Evolutionary conservation across 495 filamentous ascomycete genomes (phyloP).

Genomic region (Letharia lupina): DNA sequence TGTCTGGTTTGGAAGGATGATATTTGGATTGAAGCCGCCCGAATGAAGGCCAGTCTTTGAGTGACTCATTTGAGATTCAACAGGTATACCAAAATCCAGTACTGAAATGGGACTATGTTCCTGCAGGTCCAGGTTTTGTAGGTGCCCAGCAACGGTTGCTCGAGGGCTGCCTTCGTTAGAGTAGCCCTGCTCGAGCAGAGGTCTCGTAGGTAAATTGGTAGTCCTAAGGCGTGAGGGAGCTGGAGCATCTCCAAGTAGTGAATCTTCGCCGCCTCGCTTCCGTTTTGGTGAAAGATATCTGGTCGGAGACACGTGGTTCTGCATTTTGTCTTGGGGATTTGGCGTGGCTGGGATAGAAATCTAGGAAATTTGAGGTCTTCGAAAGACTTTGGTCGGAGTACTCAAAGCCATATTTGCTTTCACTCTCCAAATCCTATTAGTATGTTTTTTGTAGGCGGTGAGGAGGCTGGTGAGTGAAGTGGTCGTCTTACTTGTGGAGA

Average conservation of each 20-base stretch:
- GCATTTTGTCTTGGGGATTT: constrained; percentile 10
- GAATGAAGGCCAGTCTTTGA: background rate
- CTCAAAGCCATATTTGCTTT: background rate
- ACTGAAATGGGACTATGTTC: constrained; percentile 34
- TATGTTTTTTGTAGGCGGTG: background rate
- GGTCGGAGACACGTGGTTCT: constrained; percentile 1
- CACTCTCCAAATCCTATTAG: background rate
- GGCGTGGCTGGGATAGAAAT: background rate
- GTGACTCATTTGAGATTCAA: constrained; percentile 1
- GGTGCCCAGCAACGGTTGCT: constrained; percentile 53
- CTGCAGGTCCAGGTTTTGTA: constrained; percentile 53
- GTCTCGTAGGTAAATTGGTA: constrained; percentile 18
- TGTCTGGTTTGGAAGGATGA: constrained; percentile 9
- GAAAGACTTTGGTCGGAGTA: background rate
- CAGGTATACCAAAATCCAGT: constrained; percentile 23
- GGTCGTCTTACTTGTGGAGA: background rate
- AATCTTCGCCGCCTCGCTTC: constrained; percentile 36
- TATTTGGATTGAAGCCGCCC: constrained; percentile 12
- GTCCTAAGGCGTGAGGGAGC: constrained; percentile 29
- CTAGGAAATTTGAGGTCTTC: background rate
- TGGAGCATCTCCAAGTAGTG: constrained; percentile 29
- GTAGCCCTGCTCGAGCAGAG: constrained; percentile 2
- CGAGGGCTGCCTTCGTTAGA: constrained; percentile 44
- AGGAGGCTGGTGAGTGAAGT: background rate
- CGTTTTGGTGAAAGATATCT: constrained; percentile 35